Base-by-base conservation (phyloP, 768 basidiomycete genomes). In the Auriscalpium microsporum region DNA sequence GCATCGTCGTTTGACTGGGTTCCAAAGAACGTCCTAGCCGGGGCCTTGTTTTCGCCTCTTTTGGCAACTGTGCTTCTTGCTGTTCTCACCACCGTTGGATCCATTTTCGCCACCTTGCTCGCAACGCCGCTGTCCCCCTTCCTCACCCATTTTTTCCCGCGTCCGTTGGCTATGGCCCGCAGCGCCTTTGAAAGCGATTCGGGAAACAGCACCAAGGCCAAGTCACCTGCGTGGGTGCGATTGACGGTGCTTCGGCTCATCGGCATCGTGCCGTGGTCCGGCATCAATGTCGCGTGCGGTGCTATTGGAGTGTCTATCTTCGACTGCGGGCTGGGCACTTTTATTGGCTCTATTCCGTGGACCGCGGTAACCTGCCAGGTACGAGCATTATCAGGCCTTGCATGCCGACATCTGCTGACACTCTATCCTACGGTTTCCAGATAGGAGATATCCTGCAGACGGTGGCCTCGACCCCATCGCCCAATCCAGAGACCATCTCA, bases 221-320 rank as follows among this genome's bases (percentile, higher is more conserved):
- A 63, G 61, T 72, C 72, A 19, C 67, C 75, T 21, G 65, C 74
- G 2, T 96, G 94, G 94, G 84, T 93, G 45, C 82, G 93, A 42
- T 73, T 96, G 45, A 86, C 92, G 3, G 80, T 95, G 56, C 79
- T 97, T 59, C 83, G 94, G 49, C 83, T 95, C 56, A 81, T 95
- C 63, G 94, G 94, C 17, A 82, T 97, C 53, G 91, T 96, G 4
- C 94, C 94, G 6, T 97, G 94, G 94, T 91, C 90, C 55, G 93
- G 91, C 56, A 92, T 97, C 76, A 97, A 97, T 69, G 88, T 97
- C 56, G 94, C 94, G 46, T 95, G 88, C 69, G 94, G 94, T 51
- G 91, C 95, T 28, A 90, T 88, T 63, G 87, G 88, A 36, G 91
- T 97, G 14, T 72, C 82, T 8, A 64, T 90, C 49, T 66, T 73